phyloP scores from a whole-genome alignment of 768 basidiomycete species.

The Termitomyces sp. region DNA sequence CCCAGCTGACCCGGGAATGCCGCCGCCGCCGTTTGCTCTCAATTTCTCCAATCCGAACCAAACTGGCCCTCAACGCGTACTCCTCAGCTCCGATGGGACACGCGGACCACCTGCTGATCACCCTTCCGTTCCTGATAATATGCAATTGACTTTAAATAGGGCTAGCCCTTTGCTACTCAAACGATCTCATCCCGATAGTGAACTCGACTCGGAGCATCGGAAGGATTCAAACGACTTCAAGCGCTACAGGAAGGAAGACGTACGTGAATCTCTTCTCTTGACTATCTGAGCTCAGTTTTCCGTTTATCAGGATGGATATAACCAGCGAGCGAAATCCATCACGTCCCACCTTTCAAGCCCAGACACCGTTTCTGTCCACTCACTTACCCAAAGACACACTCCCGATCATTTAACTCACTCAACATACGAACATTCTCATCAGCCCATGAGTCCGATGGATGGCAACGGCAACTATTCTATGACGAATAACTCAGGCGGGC shows the following conservation, averaged over 20 bases:
- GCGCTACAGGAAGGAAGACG: slow-evolving; percentile 9
- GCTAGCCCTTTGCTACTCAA: slow-evolving; percentile 2
- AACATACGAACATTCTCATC: slow-evolving; percentile 6
- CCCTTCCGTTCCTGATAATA: neutral
- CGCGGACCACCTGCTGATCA: slow-evolving; percentile 3
- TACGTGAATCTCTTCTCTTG: neutral
- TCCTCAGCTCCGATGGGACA: slow-evolving; percentile 11
- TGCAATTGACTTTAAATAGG: neutral
- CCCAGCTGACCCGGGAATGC: neutral
- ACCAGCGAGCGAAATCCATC: slow-evolving; percentile 2
- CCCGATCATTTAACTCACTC: slow-evolving; percentile 1
- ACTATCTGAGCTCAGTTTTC: neutral
- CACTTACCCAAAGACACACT: neutral
- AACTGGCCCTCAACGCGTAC: slow-evolving; percentile 15
- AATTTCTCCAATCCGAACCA: slow-evolving; percentile 12
- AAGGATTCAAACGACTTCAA: slow-evolving; percentile 1
- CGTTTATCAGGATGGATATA: slow-evolving; percentile 9
- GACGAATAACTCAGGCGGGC: slow-evolving; percentile 13
- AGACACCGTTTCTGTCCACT: neutral
- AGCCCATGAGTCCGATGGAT: slow-evolving; percentile 1
- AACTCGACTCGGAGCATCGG: slow-evolving; percentile 2
- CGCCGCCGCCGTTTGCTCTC: slow-evolving; percentile 6
- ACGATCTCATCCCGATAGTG: slow-evolving; percentile 3
- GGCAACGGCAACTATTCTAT: neutral
- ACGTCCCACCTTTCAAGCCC: slow-evolving; percentile 6